Conservation (phyloP, 805 yeast species). For the Yamadazyma olivae region DNA sequence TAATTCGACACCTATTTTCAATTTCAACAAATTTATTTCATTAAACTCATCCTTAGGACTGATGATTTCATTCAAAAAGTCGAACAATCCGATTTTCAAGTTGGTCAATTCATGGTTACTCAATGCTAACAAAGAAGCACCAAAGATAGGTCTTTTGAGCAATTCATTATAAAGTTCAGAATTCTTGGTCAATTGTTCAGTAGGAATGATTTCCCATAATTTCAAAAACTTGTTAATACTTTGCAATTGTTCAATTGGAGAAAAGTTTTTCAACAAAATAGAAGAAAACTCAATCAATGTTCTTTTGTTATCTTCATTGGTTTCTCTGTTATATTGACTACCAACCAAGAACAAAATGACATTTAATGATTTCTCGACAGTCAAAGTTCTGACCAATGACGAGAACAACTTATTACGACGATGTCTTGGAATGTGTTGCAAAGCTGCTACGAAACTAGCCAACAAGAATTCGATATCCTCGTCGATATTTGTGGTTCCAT, state of each 20-base stretch:
- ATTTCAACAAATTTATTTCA: conserved; percentile 31
- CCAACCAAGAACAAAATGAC: conserved; percentile 76
- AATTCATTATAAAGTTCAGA: conserved; percentile 35
- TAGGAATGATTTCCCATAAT: conserved; percentile 51
- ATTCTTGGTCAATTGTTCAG: conserved; percentile 35
- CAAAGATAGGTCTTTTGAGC: conserved; percentile 58
- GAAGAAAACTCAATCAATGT: conserved; percentile 69
- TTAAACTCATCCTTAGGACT: conserved; percentile 20
- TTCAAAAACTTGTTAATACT: conserved; percentile 51
- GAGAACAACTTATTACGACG: conserved; percentile 85
- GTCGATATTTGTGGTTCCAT: conserved; percentile 30
- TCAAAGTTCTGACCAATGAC: conserved; percentile 73
- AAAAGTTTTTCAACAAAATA: conserved; percentile 65
- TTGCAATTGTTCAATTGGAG: conserved; percentile 62
- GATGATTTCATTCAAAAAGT: conserved; percentile 53
- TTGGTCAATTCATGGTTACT: conserved; percentile 44
- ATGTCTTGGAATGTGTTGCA: conserved; percentile 93
- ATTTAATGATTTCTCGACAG: conserved; percentile 63
- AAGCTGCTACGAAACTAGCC: conserved; percentile 90
- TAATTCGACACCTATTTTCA: conserved; percentile 52
- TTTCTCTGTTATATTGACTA: conserved; percentile 55
- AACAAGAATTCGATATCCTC: conserved; percentile 67
- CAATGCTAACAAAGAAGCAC: conserved; percentile 54
- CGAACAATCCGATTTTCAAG: conserved; percentile 51
- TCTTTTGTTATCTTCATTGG: conserved; percentile 50